phyloP scores from a whole-genome alignment of 805 yeast species.

The Candida namnaoensis region DNA sequence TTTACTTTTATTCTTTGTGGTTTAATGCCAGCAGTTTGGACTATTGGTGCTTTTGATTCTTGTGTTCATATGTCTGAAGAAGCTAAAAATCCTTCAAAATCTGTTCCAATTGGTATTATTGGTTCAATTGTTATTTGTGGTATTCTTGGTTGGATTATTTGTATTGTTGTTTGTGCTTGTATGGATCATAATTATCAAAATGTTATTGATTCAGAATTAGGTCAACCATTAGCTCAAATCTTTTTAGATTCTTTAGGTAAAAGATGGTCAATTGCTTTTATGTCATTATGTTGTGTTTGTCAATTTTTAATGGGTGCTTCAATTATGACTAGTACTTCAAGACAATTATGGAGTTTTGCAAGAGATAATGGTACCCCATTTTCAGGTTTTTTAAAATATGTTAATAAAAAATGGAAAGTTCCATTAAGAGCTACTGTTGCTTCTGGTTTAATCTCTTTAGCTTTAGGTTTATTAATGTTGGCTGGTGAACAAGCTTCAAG shows the following conservation, averaged over 20 bases:
- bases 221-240: constrained; percentile 61
- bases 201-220: constrained; percentile 36
- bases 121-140: constrained; percentile 51
- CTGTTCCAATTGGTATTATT: constrained; percentile 59
- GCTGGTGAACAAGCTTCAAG: constrained; percentile 33
- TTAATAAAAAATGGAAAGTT: constrained; percentile 45
- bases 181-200: constrained; percentile 35
- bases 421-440: constrained; percentile 51
- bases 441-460: constrained; percentile 15
- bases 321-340: constrained; percentile 48
- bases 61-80: constrained; percentile 72
- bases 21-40: constrained; percentile 67
- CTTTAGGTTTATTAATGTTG: constrained; percentile 30
- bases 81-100: constrained; percentile 49
- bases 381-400: constrained; percentile 44
- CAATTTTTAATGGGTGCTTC: constrained; percentile 63
- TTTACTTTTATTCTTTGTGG: constrained; percentile 43
- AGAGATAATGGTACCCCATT: constrained; percentile 71
- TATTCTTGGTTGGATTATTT: constrained; percentile 47
- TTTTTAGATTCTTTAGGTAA: constrained; percentile 54
- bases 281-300: constrained; percentile 48
- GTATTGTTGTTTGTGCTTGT: constrained; percentile 46
- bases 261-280: constrained; percentile 56
- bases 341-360: constrained; percentile 69
- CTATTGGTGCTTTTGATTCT: constrained; percentile 67